Percentiles rank a stretch among this genome's conserved stretches.
These are phyloP conservation scores for Chimonanthus praecox DNA, from an alignment of 164 flowering plant species.

Conservation along the genomic window DNA sequence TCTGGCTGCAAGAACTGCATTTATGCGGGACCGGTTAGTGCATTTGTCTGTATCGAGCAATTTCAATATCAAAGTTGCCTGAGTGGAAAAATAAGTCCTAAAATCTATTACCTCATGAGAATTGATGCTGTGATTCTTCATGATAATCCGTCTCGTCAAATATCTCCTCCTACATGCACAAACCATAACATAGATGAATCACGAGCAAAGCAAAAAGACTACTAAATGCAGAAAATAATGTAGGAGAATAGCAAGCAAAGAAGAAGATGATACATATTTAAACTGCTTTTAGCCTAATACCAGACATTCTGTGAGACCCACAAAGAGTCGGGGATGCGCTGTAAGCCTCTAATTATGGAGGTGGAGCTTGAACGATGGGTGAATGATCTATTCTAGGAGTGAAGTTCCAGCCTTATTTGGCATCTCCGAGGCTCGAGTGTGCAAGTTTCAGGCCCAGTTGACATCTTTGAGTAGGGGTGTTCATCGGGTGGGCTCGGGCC, in stretches of 20 bases:
- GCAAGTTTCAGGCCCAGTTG: too few species aligned
- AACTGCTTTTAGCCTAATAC: too few species aligned
- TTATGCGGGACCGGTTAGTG: neutral
- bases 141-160: conserved; percentile 49
- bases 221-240: neutral
- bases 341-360: too few species aligned
- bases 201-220: neutral
- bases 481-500: too few species aligned
- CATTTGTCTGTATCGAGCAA: neutral
- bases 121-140: conserved; percentile 19
- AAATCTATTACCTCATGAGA: neutral
- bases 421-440: too few species aligned
- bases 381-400: too few species aligned
- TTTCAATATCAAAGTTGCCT: neutral
- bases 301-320: too few species aligned
- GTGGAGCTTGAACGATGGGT: too few species aligned
- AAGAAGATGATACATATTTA: neutral
- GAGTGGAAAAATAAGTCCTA: neutral
- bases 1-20: neutral
- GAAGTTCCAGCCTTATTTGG: too few species aligned
- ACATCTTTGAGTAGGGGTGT: too few species aligned
- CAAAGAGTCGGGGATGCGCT: too few species aligned
- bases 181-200: neutral
- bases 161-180: conserved; percentile 39
- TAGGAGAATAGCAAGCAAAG: neutral